Evolutionary conservation across 108 stramenopile species (phyloP), one percentile per base, ranked within the genome.

Genomic region (Phaeodactylum tricornutum): DNA sequence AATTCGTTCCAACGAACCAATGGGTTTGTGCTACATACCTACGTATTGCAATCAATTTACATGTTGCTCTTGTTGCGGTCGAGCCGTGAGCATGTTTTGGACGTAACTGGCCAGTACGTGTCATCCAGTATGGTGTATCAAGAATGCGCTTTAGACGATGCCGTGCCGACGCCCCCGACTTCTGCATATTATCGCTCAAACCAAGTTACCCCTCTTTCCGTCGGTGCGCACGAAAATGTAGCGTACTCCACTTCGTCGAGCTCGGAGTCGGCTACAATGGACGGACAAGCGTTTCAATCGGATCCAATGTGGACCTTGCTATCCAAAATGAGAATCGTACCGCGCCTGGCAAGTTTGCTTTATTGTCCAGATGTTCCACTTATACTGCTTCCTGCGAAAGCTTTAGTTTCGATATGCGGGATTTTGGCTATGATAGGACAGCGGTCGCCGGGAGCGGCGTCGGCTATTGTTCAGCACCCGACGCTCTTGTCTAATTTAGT

Each of bases 281-380:
- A 92, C 57, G 81, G 69, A n/a, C 62, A 82, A 29, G 75, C 69
- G 9, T 92, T 92, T 62, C 65, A 66, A 38, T 58, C 45, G 12
- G 90, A 92, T 58, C 90, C 90, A 30, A 61, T 79, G 47, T 92
- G 90, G 90, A 85, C 81, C 5, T 56, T 92, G 28, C 39, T 92
- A 19, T 87, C 85, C 21, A 64, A 68, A 39, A 92, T 92, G 90
- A 53, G 69, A n/a, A 83, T 92, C 23, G 44, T 92, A 19, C 90
- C 90, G 12, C 76, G 78, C 28, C 46, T 92, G 29, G 64, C 81
- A 26, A 47, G 15, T 4, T 24, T 30, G 9, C 1, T 6, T 33
- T n/a, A n/a, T n/a, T n/a, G n/a, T n/a, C n/a, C n/a, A n/a, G 15
- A 12, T 38, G 6, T 6, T 9, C 31, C 4, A 17, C 17, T 27